Evolutionary conservation across 2,329 filamentous ascomycete genomes (phyloP), one percentile per base, ranked within the genome.

Genomic region (Trichoderma sp.): DNA sequence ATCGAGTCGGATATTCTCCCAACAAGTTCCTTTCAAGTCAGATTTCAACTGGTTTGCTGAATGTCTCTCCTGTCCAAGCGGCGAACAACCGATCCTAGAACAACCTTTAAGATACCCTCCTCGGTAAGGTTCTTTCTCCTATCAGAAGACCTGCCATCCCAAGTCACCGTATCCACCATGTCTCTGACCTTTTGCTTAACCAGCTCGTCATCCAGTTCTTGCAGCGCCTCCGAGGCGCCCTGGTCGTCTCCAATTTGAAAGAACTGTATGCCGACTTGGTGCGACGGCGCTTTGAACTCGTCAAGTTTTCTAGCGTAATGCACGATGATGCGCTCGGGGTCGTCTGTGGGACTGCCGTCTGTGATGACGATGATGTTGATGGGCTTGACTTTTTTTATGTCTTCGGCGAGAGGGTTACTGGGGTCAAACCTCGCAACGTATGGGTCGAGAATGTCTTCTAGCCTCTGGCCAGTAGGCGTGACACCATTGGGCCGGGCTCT

Each of bases 341-440:
- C 92, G 77, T 97, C 94, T 1, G 85, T 89, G 1, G 96, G 89
- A 52, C 85, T 88, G 5, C 96, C 96, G 77, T 98, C 95, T 0
- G 96, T 98, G 76, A 98, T 92, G 71, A 96, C 90, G 74, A 98
- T 97, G 78, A 98, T 86, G 76, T 97, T 97, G 59, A 97, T 82
- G 1, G 94, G 93, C 76, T 93, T 94, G 27, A 91, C 84, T 6
- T 77, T 77, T 33, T 81, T 78, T 0, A 78, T 70, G 16, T 81
- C 79, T n/a, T 43, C 6, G 19, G 8, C 2, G 7, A 4, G 7
- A n/a, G 5, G 3, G 84, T 81, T 0, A 81, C 79, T 21, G 83
- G 77, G 4, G 78, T 79, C 5, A 81, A 72, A 11, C 72, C 68
- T 7, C 1, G 70, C 76, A 3, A 97, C 77, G 76, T 97, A 97